Base-by-base conservation (phyloP, 768 basidiomycete genomes). In the Glaciozyma antarctica region DNA sequence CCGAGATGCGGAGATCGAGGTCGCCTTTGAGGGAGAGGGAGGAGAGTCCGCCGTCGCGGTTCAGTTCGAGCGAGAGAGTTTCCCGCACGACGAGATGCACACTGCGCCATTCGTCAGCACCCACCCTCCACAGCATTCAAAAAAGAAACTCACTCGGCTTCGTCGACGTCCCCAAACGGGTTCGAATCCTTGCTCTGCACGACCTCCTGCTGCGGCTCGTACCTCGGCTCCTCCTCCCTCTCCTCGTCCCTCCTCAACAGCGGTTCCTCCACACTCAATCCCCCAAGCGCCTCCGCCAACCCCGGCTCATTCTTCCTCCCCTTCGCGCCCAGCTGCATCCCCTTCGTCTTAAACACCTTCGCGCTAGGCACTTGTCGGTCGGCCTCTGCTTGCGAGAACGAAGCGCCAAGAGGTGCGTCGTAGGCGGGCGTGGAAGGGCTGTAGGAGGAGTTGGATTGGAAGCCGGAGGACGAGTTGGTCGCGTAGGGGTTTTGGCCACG, bases 321-420 rank as follows among this genome's bases (percentile, higher is more conserved):
- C 79, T 94, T 97, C 73, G 61, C 83, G 43, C 94, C 93, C 19
- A 99, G 82, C 73, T 98, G 97, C 94, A 99, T 97, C 30, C 94
- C 94, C 15, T 85, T 82, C 51, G 87, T 84, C 79, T 94, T 95
- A 85, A 98, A 98, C 8, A 88, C 72, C 61, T 72, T 74, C 60
- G 66, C 59, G 0, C 62, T 9, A 0, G 63, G 55, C 2, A 54
- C 48, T 3, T 51, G 54, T 32, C 17, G 24, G 60, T 45, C 32
- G 3, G 63, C 55, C 5, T 58, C 44, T 45, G 65, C 62, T 58
- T 63, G 66, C 0, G 49, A 10, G 1, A 52, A 24, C 13, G 63
- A 26, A n/a, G 41, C 45, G 52, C 59, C 60, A 24, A 62, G 21
- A 1, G 72, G 60, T 0, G 72, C 58, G 56, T 52, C 65, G 68